A percentile compares a stretch with the other conserved stretches of the same genome.
phyloP scores from a whole-genome alignment of 2,329 filamentous ascomycete species.

The Acephala macrosclerotiorum region DNA sequence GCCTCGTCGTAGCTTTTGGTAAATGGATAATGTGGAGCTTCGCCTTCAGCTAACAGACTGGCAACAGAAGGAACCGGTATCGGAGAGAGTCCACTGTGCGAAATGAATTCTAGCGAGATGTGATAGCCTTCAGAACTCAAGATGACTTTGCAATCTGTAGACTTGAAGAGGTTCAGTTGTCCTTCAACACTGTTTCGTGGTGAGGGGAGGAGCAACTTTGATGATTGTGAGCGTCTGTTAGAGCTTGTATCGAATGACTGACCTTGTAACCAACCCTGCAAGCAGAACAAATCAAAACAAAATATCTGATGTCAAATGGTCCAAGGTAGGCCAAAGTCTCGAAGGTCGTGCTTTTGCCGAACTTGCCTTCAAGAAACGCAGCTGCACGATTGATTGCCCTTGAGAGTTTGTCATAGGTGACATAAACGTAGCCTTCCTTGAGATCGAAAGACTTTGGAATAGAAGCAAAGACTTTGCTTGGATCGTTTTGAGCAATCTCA shows the following conservation, averaged over 20 bases:
- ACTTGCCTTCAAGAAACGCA: constrained; percentile 9
- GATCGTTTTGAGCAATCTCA: constrained; percentile 9
- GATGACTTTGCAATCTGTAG: constrained; percentile 25
- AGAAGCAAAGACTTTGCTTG: constrained; percentile 16
- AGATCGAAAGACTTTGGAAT: constrained; percentile 15
- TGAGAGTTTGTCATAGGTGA: constrained; percentile 16
- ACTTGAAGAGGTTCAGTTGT: constrained; percentile 22
- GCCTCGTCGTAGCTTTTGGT: constrained; percentile 46
- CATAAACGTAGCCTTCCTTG: constrained; percentile 18
- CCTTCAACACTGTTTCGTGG: constrained; percentile 10
- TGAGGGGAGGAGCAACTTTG: constrained; percentile 9
- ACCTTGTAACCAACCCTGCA: constrained; percentile 24
- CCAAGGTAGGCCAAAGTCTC: constrained; percentile 25
- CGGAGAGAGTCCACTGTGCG: constrained; percentile 10
- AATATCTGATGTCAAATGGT: constrained; percentile 18
- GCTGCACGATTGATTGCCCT: constrained; percentile 13
- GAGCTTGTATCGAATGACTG: neutral
- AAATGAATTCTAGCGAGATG: neutral
- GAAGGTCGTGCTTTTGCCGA: constrained; percentile 11
- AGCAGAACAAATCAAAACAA: constrained; percentile 17
- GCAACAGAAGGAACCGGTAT: constrained; percentile 37
- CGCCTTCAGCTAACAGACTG: constrained; percentile 25
- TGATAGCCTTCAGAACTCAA: constrained; percentile 22
- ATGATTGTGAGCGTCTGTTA: neutral
- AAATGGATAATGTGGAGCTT: constrained; percentile 38